Evolutionary conservation across 1,284 basidiomycete species (phyloP), one percentile per base, ranked within the genome.

Genomic region (Cutaneotrichosporon dermatis): DNA sequence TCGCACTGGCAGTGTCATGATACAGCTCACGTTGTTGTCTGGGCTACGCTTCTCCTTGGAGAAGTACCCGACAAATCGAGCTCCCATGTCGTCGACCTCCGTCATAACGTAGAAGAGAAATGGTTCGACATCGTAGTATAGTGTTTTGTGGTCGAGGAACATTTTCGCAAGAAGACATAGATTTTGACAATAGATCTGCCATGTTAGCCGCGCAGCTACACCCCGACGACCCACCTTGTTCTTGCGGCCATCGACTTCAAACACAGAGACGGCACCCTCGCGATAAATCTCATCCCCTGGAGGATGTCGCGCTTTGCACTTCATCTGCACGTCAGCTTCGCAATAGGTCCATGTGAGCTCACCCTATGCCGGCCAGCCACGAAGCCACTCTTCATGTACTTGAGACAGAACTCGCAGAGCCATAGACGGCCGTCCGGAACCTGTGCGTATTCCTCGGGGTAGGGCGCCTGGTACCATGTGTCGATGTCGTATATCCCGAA

Each of bases 71-170:
- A 99, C 90, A 73, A 99, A 99, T 51, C 90, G 88, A 34, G 92
- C 89, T 6, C 95, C 96, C 45, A 84, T 79, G 51, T 92, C 90
- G 79, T 97, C 91, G 59, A 85, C 83, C 76, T 97, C 90, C 3
- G 94, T 90, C 81, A 97, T 92, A 69, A 99, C 91, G 78, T 99
- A 99, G 80, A 99, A 99, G 37, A 99, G 84, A 82, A 99, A 99
- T 4, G 96, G 96, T 62, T 97, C 98, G 68, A 99, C 96, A 79
- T 99, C 96, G 81, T 98, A 99, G 81, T 99, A 99, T 67, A 99
- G 83, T 35, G 96, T 99, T 82, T 99, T 99, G 80, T 99, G 96
- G 76, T 99, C 96, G 66, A 99, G 86, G 79, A 99, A 99, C 76
- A 92, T 96, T 80, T 99, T 99, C 46, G 90, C 94, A 46, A 99